These are phyloP conservation scores for Russula griseocarnosa DNA, from an alignment of 768 basidiomycete genomes.

Conservation along the genomic window DNA sequence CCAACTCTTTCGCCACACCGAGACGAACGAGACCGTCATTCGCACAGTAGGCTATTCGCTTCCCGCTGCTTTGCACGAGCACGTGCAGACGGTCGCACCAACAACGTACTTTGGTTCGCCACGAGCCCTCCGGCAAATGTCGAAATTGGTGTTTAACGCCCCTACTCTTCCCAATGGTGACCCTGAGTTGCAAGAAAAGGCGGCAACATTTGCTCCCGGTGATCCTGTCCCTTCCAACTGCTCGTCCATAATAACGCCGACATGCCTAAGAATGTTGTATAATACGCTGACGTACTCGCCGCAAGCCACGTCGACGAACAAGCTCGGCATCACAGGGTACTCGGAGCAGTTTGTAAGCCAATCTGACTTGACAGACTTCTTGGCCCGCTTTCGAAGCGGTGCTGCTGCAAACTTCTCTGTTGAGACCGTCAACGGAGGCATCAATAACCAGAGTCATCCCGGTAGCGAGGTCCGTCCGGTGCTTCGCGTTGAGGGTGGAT, in stretches of 20 bases:
- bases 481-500: too few relatives aligned
- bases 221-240: slow-evolving; percentile 45
- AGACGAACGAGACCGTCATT: slow-evolving; percentile 47
- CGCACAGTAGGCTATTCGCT: slow-evolving; percentile 60
- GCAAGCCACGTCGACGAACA: slow-evolving; percentile 32
- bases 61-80: slow-evolving; percentile 47
- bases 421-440: slow-evolving; percentile 1
- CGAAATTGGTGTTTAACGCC: slow-evolving; percentile 48
- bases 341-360: slow-evolving; percentile 47
- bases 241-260: slow-evolving; percentile 35
- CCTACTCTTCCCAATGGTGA: slow-evolving; percentile 40
- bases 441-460: slow-evolving; percentile 39
- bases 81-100: slow-evolving; percentile 58
- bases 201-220: slow-evolving; percentile 7
- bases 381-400: neutral
- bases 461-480: slow-evolving; percentile 47
- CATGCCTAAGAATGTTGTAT: slow-evolving; percentile 37
- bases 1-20: slow-evolving; percentile 49
- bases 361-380: slow-evolving; percentile 51
- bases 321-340: slow-evolving; percentile 43
- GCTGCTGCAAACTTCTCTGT: neutral
- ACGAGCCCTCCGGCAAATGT: slow-evolving; percentile 49
- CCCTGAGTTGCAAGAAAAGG: neutral
- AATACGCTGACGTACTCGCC: slow-evolving; percentile 36
- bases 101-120: slow-evolving; percentile 58